Base-by-base conservation (phyloP, 352 stramenopile species). In the Phytophthora kernoviae region DNA sequence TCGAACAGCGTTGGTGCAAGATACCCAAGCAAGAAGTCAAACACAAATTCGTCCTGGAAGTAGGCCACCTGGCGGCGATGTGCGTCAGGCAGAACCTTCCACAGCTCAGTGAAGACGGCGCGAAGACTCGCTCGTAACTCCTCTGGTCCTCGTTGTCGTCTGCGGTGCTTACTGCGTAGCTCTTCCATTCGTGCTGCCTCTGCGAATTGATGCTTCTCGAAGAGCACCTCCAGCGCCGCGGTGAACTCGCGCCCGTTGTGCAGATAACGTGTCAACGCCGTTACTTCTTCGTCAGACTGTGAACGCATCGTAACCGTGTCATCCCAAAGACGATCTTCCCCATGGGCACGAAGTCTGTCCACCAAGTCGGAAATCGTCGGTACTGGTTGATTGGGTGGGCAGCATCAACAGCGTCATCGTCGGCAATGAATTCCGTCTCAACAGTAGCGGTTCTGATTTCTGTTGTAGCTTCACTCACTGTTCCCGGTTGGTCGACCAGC, bases 201-300 rank as follows among this genome's bases (percentile, higher is more conserved):
- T 5, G 82, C 79, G 49, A 91, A 91, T 40, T 87, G 70, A 54
- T 91, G 81, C 51, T 91, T 88, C 21, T 89, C 82, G 42, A 91
- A 93, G 8, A 90, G 80, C 0, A 86, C 70, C 40, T 90, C 84
- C 14, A 90, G 54, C 42, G 76, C 74, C 5, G 76, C 74, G 1
- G 50, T 59, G 14, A 91, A 74, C 2, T 71, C 58, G 1, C 71
- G 68, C 18, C 87, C 77, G 24, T 68, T 44, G 43, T 81, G 65
- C 3, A 91, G 44, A 54, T 81, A 91, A 14, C 53, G 46, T 5
- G 51, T 46, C 5, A 92, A 49, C 17, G 65, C 58, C 0, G 60
- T 54, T 65, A 90, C 65, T 12, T 75, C 65, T 9, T 87, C 78
- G 59, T 89, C 75, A 1, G 81, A 85, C 30, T 77, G 64, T 14